These are phyloP conservation scores for Geranium incanum DNA, from an alignment of 441 rosid genomes.

Conservation along the genomic window DNA sequence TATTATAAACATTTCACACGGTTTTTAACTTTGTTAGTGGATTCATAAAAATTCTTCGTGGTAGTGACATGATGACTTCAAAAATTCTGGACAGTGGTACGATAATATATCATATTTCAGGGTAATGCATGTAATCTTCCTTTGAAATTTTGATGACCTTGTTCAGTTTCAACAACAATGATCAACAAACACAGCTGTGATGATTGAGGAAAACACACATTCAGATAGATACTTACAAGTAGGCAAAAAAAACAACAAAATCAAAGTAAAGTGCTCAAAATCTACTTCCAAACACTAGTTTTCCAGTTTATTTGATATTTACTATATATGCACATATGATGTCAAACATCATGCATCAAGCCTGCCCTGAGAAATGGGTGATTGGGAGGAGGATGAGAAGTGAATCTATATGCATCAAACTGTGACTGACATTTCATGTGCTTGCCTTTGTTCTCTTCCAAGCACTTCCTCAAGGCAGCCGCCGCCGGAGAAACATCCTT, in stretches of 20 bases:
- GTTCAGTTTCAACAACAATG: not conserved
- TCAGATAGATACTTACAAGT: not conserved
- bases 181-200: not conserved
- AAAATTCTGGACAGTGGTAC: too few species aligned
- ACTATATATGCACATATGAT: not conserved
- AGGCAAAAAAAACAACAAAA: not conserved
- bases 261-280: not conserved
- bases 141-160: not conserved
- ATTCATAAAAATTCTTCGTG: too few species aligned
- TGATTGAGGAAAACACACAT: not conserved
- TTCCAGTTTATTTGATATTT: not conserved
- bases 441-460: slow-evolving; percentile 7
- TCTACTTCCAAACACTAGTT: slow-evolving; percentile 2
- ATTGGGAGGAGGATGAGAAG: slow-evolving; percentile 6
- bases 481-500: slow-evolving; percentile 1
- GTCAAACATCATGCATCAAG: slow-evolving; percentile 8
- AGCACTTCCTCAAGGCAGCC: slow-evolving; percentile 3
- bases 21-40: too few species aligned
- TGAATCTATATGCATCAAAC: slow-evolving; percentile 6
- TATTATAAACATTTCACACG: too few species aligned
- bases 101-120: too few species aligned
- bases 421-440: slow-evolving; percentile 8
- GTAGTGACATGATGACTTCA: too few species aligned
- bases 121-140: not conserved
- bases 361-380: slow-evolving; percentile 8